Evolutionary conservation across 257 asterid genomes (phyloP), one percentile per base, ranked within the genome.

Genomic region (Solanum virginianum): DNA sequence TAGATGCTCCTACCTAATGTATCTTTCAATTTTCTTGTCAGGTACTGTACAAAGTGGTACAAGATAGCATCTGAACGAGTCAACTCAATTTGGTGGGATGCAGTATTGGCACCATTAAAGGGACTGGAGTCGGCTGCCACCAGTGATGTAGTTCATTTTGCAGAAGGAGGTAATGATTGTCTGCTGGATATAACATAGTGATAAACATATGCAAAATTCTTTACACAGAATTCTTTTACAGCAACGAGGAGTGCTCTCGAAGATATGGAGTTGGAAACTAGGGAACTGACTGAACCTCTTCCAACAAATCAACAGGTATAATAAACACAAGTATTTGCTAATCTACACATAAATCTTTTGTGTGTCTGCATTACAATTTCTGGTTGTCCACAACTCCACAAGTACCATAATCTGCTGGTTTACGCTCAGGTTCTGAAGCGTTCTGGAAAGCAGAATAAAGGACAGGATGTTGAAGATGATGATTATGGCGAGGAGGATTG

Each of bases 251-350:
- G 95, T 88, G 88, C 93, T 80, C 89, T 96, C 69, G 98, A 96
- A 92, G 99, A 96, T 81, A 91, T 95, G 94, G 99, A 96, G 93
- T 91, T 96, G 88, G 95, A 92, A 90, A 96, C 97, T 77, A 92
- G 97, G 93, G 97, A 98, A 86, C 88, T 96, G 49, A 96, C 97
- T 55, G 99, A 96, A 92, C 98, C 98, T 63, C 97, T 96, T 85
- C 99, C 99, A 17, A 93, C 97, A 70, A 96, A 95, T 91, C 99
- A 96, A 92, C 99, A 94, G 90, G 99, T 92, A 88, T 53, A 88
- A 55, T 63, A 56, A 29, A 26, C 45, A 57, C 54, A 84, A 49
- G 41, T 77, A 79, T 79, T 29, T 5, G 8, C 83, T 29, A 79
- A 79, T 72, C 54, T 45, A 45, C 65, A 88, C 62, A 39, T 47